phyloP scores from a whole-genome alignment of 768 basidiomycete genomes.

The Calocybe indica region DNA sequence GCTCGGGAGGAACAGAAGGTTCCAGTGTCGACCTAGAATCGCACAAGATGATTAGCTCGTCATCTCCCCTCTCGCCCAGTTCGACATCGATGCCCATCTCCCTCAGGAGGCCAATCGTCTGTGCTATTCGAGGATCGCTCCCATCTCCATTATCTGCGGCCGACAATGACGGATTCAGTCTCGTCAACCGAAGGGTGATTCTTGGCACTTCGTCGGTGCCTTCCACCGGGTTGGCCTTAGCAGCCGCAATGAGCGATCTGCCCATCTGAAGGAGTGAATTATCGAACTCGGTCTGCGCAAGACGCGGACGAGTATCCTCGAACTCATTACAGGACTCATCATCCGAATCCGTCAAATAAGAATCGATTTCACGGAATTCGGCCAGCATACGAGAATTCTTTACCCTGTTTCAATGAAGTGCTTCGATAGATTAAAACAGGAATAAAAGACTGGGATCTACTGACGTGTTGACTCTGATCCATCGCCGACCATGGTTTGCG shows the following conservation, averaged over 20 bases:
- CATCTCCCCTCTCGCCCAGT: conserved; percentile 49
- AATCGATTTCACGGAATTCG: conserved; percentile 83
- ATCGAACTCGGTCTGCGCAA: conserved; percentile 51
- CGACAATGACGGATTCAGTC: conserved; percentile 44
- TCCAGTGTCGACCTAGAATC: conserved; percentile 4
- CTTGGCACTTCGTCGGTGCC: conserved; percentile 31
- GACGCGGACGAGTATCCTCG: conserved; percentile 36
- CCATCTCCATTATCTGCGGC: conserved; percentile 16
- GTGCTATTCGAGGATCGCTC: conserved; percentile 50
- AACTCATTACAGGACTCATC: conserved; percentile 49
- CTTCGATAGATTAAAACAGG: background rate
- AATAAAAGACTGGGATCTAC: conserved; percentile 19
- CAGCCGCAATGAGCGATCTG: conserved; percentile 58
- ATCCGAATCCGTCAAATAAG: conserved; percentile 60
- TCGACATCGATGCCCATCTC: conserved; percentile 63
- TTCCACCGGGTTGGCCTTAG: conserved; percentile 48
- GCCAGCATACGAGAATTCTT: conserved; percentile 72
- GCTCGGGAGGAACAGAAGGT: conserved; percentile 23
- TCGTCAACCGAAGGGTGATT: conserved; percentile 62
- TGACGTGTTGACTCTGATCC: conserved; percentile 88
- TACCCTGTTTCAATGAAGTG: conserved; percentile 37
- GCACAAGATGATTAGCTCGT: conserved; percentile 13
- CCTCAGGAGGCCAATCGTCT: conserved; percentile 50
- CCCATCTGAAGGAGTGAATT: conserved; percentile 74
- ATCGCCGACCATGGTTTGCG: conserved; percentile 63